Conservation (phyloP, 352 stramenopile genomes). For the Aphanomyces cochlioides region DNA sequence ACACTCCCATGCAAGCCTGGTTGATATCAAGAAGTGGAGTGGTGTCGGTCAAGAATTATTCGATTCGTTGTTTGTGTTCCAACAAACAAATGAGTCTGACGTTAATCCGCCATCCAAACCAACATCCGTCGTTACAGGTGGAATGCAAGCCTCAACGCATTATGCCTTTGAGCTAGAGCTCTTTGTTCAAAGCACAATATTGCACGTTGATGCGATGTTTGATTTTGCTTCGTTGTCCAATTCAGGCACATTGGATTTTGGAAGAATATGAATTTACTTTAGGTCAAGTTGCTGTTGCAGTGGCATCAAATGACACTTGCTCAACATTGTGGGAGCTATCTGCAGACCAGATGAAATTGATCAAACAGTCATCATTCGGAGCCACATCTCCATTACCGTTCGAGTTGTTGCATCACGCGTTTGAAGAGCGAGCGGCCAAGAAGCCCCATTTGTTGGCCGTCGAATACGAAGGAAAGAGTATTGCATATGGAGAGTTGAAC, state of each 20-base stretch:
- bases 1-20: too few relatives aligned
- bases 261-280: too few relatives aligned
- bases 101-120: too few relatives aligned
- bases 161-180: not conserved
- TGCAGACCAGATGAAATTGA: not conserved
- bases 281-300: too few relatives aligned
- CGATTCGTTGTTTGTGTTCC: not conserved
- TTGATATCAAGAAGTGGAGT: not conserved
- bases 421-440: slow-evolving; percentile 7
- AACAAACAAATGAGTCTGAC: not conserved
- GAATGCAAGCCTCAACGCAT: not conserved
- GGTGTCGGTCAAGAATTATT: not conserved
- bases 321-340: not conserved
- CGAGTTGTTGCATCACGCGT: slow-evolving; percentile 6
- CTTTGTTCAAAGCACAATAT: not conserved
- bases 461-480: slow-evolving; percentile 27
- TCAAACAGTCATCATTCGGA: not conserved
- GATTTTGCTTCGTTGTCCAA: not conserved
- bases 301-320: too few relatives aligned
- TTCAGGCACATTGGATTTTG: not conserved
- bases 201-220: too few relatives aligned
- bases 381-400: not conserved
- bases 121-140: too few relatives aligned
- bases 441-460: slow-evolving; percentile 31
- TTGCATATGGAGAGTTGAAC: slow-evolving; percentile 39